phyloP scores from a whole-genome alignment of 768 basidiomycete species.

The Gelatoporia subvermispora region DNA sequence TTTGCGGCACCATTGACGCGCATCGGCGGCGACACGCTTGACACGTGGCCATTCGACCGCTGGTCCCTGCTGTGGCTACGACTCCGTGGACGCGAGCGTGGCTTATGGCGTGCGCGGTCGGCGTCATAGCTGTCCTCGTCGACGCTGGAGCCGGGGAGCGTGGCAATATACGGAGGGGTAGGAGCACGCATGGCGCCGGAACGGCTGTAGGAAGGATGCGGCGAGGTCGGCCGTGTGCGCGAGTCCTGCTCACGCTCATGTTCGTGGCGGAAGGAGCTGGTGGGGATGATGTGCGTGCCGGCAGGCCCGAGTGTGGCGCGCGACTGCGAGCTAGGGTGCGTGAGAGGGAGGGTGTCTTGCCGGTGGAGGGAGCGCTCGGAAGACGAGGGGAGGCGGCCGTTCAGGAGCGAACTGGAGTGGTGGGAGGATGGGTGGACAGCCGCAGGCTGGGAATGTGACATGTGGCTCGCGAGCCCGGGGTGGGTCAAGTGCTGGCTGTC shows the following conservation, averaged over 20 bases:
- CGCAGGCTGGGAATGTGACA: conserved; percentile 14
- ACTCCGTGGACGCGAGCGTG: background rate
- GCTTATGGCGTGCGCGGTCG: conserved; percentile 3
- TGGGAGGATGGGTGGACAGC: conserved; percentile 22
- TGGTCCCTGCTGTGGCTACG: background rate
- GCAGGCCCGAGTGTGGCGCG: conserved; percentile 3
- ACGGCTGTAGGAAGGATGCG: conserved; percentile 7
- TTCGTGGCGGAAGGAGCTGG: conserved; percentile 10
- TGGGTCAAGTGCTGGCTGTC: conserved; percentile 29
- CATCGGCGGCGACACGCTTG: conserved; percentile 1
- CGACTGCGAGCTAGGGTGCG: conserved; percentile 20
- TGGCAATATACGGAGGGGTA: conserved; percentile 22
- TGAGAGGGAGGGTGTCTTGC: conserved; percentile 19
- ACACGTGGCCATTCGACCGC: conserved; percentile 1
- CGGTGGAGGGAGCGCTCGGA: conserved; percentile 17
- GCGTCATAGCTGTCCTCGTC: conserved; percentile 15
- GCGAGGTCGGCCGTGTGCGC: conserved; percentile 9
- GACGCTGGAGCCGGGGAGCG: conserved; percentile 17
- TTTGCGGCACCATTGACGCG: conserved; percentile 1
- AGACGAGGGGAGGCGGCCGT: conserved; percentile 11
- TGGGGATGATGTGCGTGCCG: conserved; percentile 12
- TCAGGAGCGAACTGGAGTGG: conserved; percentile 8
- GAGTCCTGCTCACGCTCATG: conserved; percentile 14
- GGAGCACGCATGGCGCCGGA: conserved; percentile 8
- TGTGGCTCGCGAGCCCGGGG: conserved; percentile 7